Base-by-base conservation (phyloP, 1,139 yeast genomes). In the Diutina rugosa region DNA sequence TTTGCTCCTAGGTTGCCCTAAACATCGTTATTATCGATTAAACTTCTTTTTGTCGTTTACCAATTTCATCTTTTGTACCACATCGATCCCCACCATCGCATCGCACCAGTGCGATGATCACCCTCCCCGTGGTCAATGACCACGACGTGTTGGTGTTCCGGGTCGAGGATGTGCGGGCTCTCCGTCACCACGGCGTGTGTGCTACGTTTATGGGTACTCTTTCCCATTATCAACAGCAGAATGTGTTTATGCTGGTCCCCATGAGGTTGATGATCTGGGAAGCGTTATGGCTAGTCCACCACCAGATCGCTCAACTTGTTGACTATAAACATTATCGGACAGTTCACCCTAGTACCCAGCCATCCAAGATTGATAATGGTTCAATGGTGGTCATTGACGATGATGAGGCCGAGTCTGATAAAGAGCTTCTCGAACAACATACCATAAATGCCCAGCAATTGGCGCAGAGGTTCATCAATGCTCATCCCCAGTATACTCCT, bases 191-290 rank as follows among this genome's bases (percentile, higher is more conserved):
- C 18, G 53, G 53, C 26, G 44, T 49, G 28, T 49, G 53, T 49
- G n/a, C 44, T 10, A n/a, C 44, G 32, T 49, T 49, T 32, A 49
- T 49, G 12, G 53, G 53, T 8, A 49, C 53, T 1, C 21, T 49
- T 9, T 38, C 53, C 16, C 53, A 30, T n/a, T 49, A 28, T 10
- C 53, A 38, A 2, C 53, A 49, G 28, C 53, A 49, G 44, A 49
- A 49, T 18, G 53, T 49, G 44, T 49, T 49, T 12, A 49, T 49
- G 53, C 32, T 32, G 28, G 53, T 49, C 4, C 53, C 53, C 26
- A 32, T 49, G 53, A 16, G 53, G 18, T 16, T 49, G n/a, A 32
- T 32, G 53, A 49, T 49, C 14, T 49, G 53, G 53, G 53, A 49
- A 32, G 45, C 44, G 5, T 18, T 49, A 6, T 49, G 53, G 53